Conservation (phyloP, 2,329 filamentous ascomycete genomes). For the Ilyonectria mors-panacis region DNA sequence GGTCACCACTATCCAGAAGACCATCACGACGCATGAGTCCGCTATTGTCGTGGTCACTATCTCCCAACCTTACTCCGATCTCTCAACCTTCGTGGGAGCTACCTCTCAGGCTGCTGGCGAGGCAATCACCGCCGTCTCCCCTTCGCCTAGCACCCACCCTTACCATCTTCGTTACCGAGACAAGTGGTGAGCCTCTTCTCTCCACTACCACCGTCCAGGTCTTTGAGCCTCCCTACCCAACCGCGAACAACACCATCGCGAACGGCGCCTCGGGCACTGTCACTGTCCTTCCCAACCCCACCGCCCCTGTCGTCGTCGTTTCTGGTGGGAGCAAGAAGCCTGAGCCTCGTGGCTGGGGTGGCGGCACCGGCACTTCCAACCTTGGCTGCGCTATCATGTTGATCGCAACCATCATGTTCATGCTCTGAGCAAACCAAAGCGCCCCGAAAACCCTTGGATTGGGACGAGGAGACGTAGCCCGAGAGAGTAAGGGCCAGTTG, state of each 20-base stretch:
- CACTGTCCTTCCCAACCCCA: slow-evolving; percentile 38
- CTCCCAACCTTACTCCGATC: slow-evolving; percentile 30
- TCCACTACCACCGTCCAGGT: slow-evolving; percentile 54
- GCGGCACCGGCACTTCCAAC: slow-evolving; percentile 50
- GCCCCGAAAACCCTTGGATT: neutral
- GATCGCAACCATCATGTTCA: slow-evolving; percentile 52
- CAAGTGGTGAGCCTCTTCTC: slow-evolving; percentile 46
- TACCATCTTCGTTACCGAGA: slow-evolving; percentile 53
- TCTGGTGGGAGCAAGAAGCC: slow-evolving; percentile 54
- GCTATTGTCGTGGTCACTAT: slow-evolving; percentile 46
- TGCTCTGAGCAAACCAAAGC: slow-evolving; percentile 46
- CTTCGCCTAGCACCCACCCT: slow-evolving; percentile 47
- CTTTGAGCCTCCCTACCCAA: slow-evolving; percentile 46
- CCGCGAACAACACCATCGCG: slow-evolving; percentile 49
- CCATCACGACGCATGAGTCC: slow-evolving; percentile 43
- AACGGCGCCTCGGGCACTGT: slow-evolving; percentile 46
- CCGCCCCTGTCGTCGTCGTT: slow-evolving; percentile 49
- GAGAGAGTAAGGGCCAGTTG: neutral
- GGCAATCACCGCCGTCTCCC: slow-evolving; percentile 38
- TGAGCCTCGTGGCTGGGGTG: slow-evolving; percentile 49
- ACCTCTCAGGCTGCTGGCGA: slow-evolving; percentile 42
- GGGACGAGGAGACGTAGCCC: neutral
- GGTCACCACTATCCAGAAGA: slow-evolving; percentile 45
- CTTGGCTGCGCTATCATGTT: slow-evolving; percentile 56
- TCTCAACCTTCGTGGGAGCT: neutral